Conservation (phyloP, 441 rosid species). For the Pelargonium australe region DNA sequence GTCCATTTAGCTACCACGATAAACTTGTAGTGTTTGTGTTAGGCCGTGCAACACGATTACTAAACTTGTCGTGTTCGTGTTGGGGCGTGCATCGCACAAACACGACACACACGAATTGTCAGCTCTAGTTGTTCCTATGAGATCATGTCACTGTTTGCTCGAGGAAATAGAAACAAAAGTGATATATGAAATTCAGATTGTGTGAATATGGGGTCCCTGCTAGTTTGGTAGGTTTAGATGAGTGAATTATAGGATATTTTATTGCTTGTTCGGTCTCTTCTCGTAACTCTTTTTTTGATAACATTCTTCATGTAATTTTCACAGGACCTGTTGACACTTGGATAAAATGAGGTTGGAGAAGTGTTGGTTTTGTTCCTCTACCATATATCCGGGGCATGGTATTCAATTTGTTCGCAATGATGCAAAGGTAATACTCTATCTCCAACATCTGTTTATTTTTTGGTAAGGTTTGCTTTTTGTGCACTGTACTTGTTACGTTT, state of each 20-base stretch:
- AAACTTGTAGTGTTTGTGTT: too few relatives aligned
- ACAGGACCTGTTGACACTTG: neutral
- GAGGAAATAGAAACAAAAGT: too few relatives aligned
- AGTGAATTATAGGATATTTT: neutral
- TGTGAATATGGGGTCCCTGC: neutral
- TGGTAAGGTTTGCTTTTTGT: neutral
- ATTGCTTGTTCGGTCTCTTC: neutral
- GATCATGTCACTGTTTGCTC: too few relatives aligned
- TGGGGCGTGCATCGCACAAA: too few relatives aligned
- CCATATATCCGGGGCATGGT: slow-evolving; percentile 90
- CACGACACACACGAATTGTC: too few relatives aligned
- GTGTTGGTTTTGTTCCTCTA: slow-evolving; percentile 96
- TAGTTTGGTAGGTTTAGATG: neutral
- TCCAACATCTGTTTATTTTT: neutral
- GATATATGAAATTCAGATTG: too few relatives aligned
- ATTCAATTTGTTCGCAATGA: slow-evolving; percentile 92
- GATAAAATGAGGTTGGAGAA: slow-evolving; percentile 73
- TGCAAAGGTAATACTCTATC: slow-evolving; percentile 55
- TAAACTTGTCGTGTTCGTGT: too few relatives aligned
- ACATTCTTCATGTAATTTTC: neutral
- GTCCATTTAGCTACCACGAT: too few relatives aligned
- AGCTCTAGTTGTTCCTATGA: too few relatives aligned
- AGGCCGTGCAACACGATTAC: too few relatives aligned
- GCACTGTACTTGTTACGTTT: neutral
- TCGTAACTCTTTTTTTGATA: too few relatives aligned